These are phyloP conservation scores for Alternaria sp. DNA, from an alignment of 2,329 filamentous ascomycete genomes.

Conservation along the genomic window DNA sequence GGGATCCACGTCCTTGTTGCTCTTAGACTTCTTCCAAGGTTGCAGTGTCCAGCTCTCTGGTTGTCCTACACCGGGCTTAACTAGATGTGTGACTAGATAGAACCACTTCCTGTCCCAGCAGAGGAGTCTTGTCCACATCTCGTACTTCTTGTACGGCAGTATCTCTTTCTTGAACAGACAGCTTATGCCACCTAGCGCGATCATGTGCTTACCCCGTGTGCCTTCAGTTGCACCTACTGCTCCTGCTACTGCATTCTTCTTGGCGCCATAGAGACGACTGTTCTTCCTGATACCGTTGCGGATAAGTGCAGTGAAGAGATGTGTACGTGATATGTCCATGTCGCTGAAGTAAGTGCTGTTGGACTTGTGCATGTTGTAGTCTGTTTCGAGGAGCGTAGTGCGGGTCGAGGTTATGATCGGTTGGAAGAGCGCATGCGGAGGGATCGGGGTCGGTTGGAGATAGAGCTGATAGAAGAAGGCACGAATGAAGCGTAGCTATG, in stretches of 20 bases:
- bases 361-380: constrained; percentile 86
- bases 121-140: constrained; percentile 59
- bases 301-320: constrained; percentile 71
- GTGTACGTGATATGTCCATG: constrained; percentile 82
- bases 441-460: constrained; percentile 53
- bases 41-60: constrained; percentile 56
- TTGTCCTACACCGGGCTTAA: constrained; percentile 55
- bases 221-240: constrained; percentile 30
- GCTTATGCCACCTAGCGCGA: constrained; percentile 58
- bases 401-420: constrained; percentile 73
- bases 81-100: constrained; percentile 59
- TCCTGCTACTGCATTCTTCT: constrained; percentile 27
- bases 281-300: constrained; percentile 55
- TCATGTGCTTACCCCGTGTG: constrained; percentile 40
- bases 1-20: constrained; percentile 33
- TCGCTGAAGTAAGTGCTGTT: constrained; percentile 89
- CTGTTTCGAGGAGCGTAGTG: constrained; percentile 78
- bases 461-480: constrained; percentile 59
- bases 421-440: constrained; percentile 74
- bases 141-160: constrained; percentile 55
- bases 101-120: constrained; percentile 63
- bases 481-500: constrained; percentile 57
- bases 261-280: constrained; percentile 31
- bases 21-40: constrained; percentile 53
- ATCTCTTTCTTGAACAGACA: constrained; percentile 61